Percentiles rank a stretch among this genome's conserved stretches.
phyloP scores from a whole-genome alignment of 306 rosid species.

The Leucaena leucocephala region DNA sequence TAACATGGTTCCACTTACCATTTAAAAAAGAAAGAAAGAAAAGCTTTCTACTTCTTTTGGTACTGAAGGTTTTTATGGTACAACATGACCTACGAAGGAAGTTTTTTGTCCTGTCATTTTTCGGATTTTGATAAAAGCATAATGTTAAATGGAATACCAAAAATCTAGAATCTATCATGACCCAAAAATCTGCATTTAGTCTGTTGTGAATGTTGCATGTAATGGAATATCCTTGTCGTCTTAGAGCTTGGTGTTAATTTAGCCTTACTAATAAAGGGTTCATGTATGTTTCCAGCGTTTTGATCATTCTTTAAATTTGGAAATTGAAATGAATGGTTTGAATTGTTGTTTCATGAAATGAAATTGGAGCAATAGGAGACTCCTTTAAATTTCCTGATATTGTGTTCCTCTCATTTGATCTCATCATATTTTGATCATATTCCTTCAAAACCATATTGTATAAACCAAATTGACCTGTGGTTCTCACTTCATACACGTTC shows the following conservation, averaged over 20 bases:
- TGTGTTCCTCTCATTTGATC: neutral
- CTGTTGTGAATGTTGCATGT: neutral
- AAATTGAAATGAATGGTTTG: neutral
- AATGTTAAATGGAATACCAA: neutral
- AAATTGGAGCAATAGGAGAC: neutral
- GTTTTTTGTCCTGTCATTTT: neutral
- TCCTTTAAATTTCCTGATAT: neutral
- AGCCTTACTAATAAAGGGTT: neutral
- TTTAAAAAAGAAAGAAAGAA: neutral
- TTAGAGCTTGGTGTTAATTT: neutral
- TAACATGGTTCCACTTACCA: neutral
- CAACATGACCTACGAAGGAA: neutral
- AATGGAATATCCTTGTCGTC: neutral
- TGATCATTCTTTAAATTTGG: neutral
- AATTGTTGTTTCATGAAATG: neutral
- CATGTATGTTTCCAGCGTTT: neutral
- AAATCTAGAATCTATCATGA: neutral
- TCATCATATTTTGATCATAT: neutral
- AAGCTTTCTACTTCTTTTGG: neutral
- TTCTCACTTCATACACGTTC: neutral
- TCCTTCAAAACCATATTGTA: neutral
- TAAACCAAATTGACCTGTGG: neutral
- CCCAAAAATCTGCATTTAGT: neutral
- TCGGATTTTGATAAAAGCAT: neutral
- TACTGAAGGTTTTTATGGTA: neutral